Evolutionary conservation across 441 rosid species (phyloP).

Genomic region (Erodium trifolium): DNA sequence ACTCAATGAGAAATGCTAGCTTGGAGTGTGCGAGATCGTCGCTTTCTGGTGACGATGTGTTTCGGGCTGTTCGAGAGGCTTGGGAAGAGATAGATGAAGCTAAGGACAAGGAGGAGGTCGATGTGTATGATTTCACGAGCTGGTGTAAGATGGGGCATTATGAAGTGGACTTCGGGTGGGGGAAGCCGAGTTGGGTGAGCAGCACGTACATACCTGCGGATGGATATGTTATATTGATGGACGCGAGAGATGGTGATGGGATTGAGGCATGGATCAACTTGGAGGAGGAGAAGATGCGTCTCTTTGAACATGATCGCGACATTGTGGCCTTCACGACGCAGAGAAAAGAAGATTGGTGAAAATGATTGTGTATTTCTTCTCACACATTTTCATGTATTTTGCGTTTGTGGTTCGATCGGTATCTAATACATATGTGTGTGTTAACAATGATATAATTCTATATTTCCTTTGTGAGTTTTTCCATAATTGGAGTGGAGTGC

Average conservation of each 20-base stretch:
- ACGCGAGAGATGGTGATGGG: constrained; percentile 12
- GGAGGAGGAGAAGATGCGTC: constrained; percentile 16
- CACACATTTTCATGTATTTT: too few relatives aligned
- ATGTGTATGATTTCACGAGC: constrained; percentile 19
- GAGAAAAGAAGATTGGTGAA: background rate
- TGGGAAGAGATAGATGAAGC: background rate
- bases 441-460: too few relatives aligned
- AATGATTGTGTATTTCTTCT: too few relatives aligned
- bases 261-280: constrained; percentile 7
- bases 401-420: too few relatives aligned
- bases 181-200: constrained; percentile 20
- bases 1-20: background rate
- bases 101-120: background rate
- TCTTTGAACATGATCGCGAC: constrained; percentile 16
- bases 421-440: too few relatives aligned
- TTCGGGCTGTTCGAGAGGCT: background rate
- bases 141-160: constrained; percentile 20
- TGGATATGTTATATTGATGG: constrained; percentile 13
- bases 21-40: background rate
- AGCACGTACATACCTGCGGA: background rate
- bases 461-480: too few relatives aligned
- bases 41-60: constrained; percentile 6
- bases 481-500: too few relatives aligned
- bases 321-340: constrained; percentile 7
- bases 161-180: constrained; percentile 29